Conservation (phyloP, 2,329 filamentous ascomycete species). For the Trichoderma guizhouense region DNA sequence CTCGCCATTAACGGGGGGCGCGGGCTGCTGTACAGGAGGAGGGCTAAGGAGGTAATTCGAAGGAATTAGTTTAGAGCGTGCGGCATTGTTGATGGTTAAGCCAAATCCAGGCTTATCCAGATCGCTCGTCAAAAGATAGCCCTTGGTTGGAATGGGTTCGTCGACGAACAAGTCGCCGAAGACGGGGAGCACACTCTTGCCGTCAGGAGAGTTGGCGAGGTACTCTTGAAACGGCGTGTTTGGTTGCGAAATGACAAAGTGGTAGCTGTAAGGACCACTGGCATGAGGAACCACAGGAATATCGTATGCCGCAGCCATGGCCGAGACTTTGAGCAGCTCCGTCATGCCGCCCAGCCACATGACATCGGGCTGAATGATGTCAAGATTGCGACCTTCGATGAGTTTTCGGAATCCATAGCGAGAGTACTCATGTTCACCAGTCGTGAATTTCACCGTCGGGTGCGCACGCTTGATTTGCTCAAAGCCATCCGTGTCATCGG, state of each 20-base stretch:
- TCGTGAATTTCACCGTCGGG: slow-evolving; percentile 88
- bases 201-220: slow-evolving; percentile 87
- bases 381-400: slow-evolving; percentile 84
- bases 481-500: slow-evolving; percentile 90
- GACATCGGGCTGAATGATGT: slow-evolving; percentile 92
- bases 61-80: slow-evolving; percentile 67
- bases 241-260: slow-evolving; percentile 89
- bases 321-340: slow-evolving; percentile 82
- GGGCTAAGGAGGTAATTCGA: slow-evolving; percentile 71
- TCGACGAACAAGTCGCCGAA: slow-evolving; percentile 84
- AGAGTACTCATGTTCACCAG: slow-evolving; percentile 93
- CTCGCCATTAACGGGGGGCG: neutral
- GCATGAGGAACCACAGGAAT: slow-evolving; percentile 95
- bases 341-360: slow-evolving; percentile 97
- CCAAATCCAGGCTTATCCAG: slow-evolving; percentile 91
- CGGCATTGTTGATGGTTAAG: slow-evolving; percentile 77
- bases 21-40: slow-evolving; percentile 42
- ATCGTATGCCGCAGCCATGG: slow-evolving; percentile 88
- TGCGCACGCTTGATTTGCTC: slow-evolving; percentile 86
- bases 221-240: slow-evolving; percentile 97
- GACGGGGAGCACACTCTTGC: slow-evolving; percentile 74
- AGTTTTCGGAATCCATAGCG: slow-evolving; percentile 93
- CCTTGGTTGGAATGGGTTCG: slow-evolving; percentile 82
- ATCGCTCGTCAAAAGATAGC: slow-evolving; percentile 71
- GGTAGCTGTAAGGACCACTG: slow-evolving; percentile 90